A percentile compares a stretch with the other conserved stretches of the same genome.
These are phyloP conservation scores for Phytophthora lateralis DNA, from an alignment of 352 stramenopile genomes.

Conservation along the genomic window DNA sequence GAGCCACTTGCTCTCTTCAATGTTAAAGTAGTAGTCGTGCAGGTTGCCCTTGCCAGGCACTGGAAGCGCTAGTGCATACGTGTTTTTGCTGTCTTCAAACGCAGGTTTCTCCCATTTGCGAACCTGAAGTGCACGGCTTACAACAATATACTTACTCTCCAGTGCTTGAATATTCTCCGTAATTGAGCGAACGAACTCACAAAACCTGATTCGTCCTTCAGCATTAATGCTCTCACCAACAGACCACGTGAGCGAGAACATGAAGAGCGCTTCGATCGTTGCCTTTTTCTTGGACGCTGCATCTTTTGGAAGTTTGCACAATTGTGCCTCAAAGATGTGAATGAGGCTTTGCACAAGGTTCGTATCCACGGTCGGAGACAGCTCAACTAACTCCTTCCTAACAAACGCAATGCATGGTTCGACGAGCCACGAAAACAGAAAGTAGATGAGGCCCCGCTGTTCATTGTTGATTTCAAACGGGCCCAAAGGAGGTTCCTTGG, in stretches of 20 bases:
- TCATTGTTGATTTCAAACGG: slow-evolving; percentile 79
- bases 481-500: slow-evolving; percentile 26
- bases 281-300: slow-evolving; percentile 72
- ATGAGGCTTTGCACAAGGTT: slow-evolving; percentile 91
- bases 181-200: slow-evolving; percentile 81
- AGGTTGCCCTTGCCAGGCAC: slow-evolving; percentile 76
- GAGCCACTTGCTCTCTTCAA: slow-evolving; percentile 88
- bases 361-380: slow-evolving; percentile 89
- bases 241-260: slow-evolving; percentile 93
- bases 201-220: slow-evolving; percentile 72
- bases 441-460: slow-evolving; percentile 72
- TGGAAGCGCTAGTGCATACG: slow-evolving; percentile 53
- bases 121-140: slow-evolving; percentile 81
- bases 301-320: slow-evolving; percentile 74
- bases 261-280: slow-evolving; percentile 80
- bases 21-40: slow-evolving; percentile 89
- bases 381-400: slow-evolving; percentile 85
- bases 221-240: slow-evolving; percentile 84
- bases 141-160: slow-evolving; percentile 74
- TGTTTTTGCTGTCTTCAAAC: slow-evolving; percentile 70
- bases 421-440: slow-evolving; percentile 89
- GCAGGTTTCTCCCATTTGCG: slow-evolving; percentile 78
- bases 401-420: slow-evolving; percentile 91
- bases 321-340: slow-evolving; percentile 82
- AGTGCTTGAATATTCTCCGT: slow-evolving; percentile 75